Evolutionary conservation across 208 protist genomes (phyloP).

Genomic region (Novymonas esmeraldas): DNA sequence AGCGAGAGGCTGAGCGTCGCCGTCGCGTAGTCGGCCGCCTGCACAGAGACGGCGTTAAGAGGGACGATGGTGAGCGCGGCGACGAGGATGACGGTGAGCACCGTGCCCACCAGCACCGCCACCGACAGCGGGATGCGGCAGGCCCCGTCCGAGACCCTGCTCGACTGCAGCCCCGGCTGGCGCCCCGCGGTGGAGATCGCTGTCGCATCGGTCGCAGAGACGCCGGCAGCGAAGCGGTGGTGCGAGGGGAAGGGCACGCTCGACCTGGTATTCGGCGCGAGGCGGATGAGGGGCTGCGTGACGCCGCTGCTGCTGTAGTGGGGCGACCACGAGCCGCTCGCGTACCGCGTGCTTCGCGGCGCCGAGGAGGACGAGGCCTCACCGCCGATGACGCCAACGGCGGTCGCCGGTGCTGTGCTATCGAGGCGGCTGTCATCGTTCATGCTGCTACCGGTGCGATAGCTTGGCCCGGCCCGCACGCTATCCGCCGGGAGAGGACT

Average conservation of each 20-base stretch:
- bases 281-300: not conserved
- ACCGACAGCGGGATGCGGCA: constrained; percentile 26
- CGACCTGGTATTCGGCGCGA: not conserved
- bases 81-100: constrained; percentile 45
- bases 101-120: constrained; percentile 13
- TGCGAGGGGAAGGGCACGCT: not conserved
- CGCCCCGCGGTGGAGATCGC: not conserved
- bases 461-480: not conserved
- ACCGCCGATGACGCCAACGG: not conserved
- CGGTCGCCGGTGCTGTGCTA: not conserved
- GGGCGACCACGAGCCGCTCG: constrained; percentile 1
- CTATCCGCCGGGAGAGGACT: not conserved
- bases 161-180: too few relatives aligned
- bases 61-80: constrained; percentile 45
- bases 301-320: not conserved
- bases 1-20: constrained; percentile 26
- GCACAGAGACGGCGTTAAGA: constrained; percentile 32
- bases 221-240: not conserved
- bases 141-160: too few relatives aligned
- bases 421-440: not conserved
- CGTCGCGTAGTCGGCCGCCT: constrained; percentile 25
- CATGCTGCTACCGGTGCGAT: constrained; percentile 7
- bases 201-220: not conserved
- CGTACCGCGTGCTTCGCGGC: not conserved
- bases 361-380: not conserved